Base-by-base conservation (phyloP, 164 flowering plant species). In the Berberis thunbergii region DNA sequence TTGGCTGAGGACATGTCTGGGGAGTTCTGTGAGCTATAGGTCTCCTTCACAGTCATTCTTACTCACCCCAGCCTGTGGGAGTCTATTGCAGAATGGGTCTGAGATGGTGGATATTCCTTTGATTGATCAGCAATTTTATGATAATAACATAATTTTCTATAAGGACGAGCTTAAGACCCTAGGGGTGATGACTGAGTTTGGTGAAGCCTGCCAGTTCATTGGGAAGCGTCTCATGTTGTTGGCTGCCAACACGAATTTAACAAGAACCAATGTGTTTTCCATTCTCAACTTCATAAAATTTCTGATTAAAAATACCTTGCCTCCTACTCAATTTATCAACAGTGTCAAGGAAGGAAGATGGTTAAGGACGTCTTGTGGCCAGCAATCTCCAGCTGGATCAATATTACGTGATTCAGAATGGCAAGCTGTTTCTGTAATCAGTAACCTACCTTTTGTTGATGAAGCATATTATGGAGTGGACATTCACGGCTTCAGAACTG, bases 91-190 rank as follows among this genome's bases (percentile, higher is more conserved):
- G 66, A 70, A 59, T 54, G 81, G 77, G 26, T 80, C 79, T 4
- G 80, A 70, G 42, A 70, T 83, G 57, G 84, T 85, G 52, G 94
- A 87, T 63, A 82, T 87, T 58, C 87, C 88, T 0, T 38, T 85
- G 60, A 58, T 87, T 13, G 86, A 87, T 72, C 60, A 72, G 57
- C 12, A 26, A 1, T 85, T 74, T 59, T 83, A 85, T 69, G 88
- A 70, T 6, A 10, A 64, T 42, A 66, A 45, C 38, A 68, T 87
- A 5, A 41, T 4, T 2, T 39, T 41, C 4, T 85, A 81, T 65
- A 64, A 59, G 57, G 83, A 78, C 42, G 94, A 78, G 72, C 69
- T 87, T 4, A 76, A 68, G 69, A 50, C 67, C 2, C 12, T 80
- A 2, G 94, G 94, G 2, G 94, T 87, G 41, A 82, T 76, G 78